These are phyloP conservation scores for Auxenochlorella pyrenoidosa DNA, from an alignment of 139 green algal genomes.

Conservation along the genomic window DNA sequence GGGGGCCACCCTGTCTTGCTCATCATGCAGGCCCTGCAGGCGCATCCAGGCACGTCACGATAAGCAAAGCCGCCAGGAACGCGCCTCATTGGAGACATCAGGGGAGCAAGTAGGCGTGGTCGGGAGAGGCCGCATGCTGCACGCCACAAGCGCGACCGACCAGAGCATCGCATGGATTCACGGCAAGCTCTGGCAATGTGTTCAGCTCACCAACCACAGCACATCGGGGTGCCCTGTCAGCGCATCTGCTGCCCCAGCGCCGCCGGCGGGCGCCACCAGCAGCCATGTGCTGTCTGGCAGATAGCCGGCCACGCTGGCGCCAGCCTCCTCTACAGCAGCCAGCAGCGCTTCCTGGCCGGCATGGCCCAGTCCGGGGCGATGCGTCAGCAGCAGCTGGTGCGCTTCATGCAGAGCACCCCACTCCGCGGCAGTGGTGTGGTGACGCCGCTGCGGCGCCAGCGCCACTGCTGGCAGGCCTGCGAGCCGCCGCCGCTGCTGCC, in stretches of 20 bases:
- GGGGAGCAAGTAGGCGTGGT: neutral
- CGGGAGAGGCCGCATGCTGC: no score
- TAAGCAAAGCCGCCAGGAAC: neutral
- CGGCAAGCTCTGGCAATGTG: no score
- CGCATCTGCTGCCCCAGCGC: neutral
- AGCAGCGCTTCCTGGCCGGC: neutral
- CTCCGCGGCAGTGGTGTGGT: neutral
- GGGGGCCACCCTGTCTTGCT: slow-evolving; percentile 37
- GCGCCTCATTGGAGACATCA: neutral
- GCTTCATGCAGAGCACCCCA: slow-evolving; percentile 26
- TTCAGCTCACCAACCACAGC: slow-evolving; percentile 24
- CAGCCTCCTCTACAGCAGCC: neutral
- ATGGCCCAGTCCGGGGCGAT: neutral
- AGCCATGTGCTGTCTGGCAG: slow-evolving; percentile 39
- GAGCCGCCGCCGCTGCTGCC: slow-evolving; percentile 5
- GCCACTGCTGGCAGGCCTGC: neutral
- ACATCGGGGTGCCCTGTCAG: slow-evolving; percentile 5
- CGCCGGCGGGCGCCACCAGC: slow-evolving; percentile 22
- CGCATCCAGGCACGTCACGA: neutral
- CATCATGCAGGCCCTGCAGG: slow-evolving; percentile 4
- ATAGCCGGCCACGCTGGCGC: slow-evolving; percentile 26
- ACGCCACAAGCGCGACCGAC: no score
- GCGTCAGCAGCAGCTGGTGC: slow-evolving; percentile 25
- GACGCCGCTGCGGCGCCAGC: neutral
- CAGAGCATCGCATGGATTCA: no score